Percentiles rank a stretch among this genome's conserved stretches.
phyloP scores from a whole-genome alignment of 352 stramenopile genomes.

The Phytophthora palmivora region DNA sequence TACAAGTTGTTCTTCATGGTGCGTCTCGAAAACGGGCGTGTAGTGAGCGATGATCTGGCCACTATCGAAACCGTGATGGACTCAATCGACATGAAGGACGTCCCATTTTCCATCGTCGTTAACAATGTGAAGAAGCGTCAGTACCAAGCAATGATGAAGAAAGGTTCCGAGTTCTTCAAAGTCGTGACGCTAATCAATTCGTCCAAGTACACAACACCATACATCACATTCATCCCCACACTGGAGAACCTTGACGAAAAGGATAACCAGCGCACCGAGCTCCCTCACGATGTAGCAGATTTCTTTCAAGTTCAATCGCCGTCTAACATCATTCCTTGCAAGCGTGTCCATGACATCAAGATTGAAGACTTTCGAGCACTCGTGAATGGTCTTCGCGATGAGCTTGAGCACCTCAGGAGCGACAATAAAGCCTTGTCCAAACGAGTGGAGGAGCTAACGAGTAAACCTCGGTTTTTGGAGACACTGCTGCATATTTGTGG shows the following conservation, averaged over 20 bases:
- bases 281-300: neutral
- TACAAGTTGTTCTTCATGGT: conserved; percentile 44
- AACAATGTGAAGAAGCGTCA: conserved; percentile 29
- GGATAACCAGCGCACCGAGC: neutral
- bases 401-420: neutral
- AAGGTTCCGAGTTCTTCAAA: conserved; percentile 10
- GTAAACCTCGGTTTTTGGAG: conserved; percentile 1
- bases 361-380: neutral
- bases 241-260: neutral
- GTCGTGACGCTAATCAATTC: conserved; percentile 19
- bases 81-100: conserved; percentile 15
- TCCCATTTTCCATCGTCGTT: conserved; percentile 28
- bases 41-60: conserved; percentile 23
- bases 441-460: neutral
- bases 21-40: conserved; percentile 26
- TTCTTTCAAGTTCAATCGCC: neutral
- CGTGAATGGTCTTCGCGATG: neutral
- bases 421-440: neutral
- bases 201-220: conserved; percentile 10
- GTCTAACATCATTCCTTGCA: neutral
- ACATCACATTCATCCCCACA: conserved; percentile 26
- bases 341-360: neutral
- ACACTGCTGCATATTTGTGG: neutral
- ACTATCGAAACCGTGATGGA: conserved; percentile 30
- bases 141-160: conserved; percentile 14